Evolutionary conservation across 2,329 filamentous ascomycete genomes (phyloP).

Genomic region (Mycosphaerelloides madeirae): DNA sequence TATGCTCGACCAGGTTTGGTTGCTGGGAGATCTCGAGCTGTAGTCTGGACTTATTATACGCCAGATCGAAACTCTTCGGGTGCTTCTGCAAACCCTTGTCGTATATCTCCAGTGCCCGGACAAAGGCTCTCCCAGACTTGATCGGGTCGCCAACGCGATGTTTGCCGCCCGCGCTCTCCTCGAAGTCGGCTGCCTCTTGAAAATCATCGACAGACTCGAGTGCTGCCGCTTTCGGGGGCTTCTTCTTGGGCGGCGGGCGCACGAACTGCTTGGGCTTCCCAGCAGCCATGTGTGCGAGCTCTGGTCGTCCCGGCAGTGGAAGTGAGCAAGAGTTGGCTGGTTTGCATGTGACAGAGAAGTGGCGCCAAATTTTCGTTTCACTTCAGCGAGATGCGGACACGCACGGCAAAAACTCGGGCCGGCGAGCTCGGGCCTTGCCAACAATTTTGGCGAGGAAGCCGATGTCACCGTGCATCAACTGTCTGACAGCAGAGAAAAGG

Average conservation of each 20-base stretch:
- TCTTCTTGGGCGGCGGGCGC: conserved; percentile 28
- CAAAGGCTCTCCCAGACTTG: conserved; percentile 59
- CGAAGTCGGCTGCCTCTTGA: conserved; percentile 61
- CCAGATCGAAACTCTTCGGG: conserved; percentile 62
- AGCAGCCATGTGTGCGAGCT: conserved; percentile 18
- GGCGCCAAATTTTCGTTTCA: no score
- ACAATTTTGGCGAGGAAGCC: no score
- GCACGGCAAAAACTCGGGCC: no score
- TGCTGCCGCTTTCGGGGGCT: conserved; percentile 35
- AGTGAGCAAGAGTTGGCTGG: no score
- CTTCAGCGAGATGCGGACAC: no score
- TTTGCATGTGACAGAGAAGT: no score
- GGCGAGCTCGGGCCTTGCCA: no score
- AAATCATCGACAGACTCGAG: conserved; percentile 64
- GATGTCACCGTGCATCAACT: no score
- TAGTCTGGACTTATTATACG: conserved; percentile 71
- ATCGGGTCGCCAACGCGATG: conserved; percentile 66
- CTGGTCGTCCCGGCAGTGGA: no score
- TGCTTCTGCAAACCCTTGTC: conserved; percentile 58
- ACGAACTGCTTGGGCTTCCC: conserved; percentile 29
- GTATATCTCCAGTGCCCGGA: conserved; percentile 63
- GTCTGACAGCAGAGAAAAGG: no score
- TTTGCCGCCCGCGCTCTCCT: conserved; percentile 69
- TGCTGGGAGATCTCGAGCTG: conserved; percentile 67
- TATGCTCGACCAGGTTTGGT: conserved; percentile 54